These are phyloP conservation scores for Scytalidium sp. DNA, from an alignment of 2,329 filamentous ascomycete genomes.

Conservation along the genomic window DNA sequence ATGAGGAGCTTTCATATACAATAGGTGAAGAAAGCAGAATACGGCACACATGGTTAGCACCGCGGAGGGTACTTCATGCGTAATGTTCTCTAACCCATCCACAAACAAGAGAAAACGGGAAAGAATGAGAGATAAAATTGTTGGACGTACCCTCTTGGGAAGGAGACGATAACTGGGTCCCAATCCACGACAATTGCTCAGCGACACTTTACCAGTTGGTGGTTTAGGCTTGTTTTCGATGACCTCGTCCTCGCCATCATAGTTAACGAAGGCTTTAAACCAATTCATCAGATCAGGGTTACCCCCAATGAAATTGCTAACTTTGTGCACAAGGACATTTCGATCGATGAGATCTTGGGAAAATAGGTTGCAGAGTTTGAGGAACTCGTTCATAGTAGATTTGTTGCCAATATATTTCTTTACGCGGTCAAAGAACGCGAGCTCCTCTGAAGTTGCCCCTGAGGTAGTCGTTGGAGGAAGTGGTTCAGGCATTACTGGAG, in stretches of 20 bases:
- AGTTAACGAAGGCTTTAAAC: slow-evolving; percentile 81
- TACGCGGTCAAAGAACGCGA: slow-evolving; percentile 91
- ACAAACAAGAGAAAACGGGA: slow-evolving; percentile 1
- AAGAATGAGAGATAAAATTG: slow-evolving; percentile 6
- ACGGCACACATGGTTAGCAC: background rate
- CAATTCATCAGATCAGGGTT: slow-evolving; percentile 86
- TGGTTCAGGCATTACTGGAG: slow-evolving; percentile 84
- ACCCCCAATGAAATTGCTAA: slow-evolving; percentile 79
- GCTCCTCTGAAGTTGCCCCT: slow-evolving; percentile 78
- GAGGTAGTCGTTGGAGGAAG: slow-evolving; percentile 72
- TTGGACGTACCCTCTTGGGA: slow-evolving; percentile 68
- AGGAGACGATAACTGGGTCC: slow-evolving; percentile 93
- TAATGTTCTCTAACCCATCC: background rate
- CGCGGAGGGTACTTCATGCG: background rate
- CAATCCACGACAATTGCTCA: slow-evolving; percentile 93
- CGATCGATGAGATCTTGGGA: slow-evolving; percentile 90
- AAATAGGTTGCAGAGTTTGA: slow-evolving; percentile 96
- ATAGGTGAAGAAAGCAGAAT: background rate
- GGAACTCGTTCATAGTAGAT: slow-evolving; percentile 88
- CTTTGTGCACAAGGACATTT: slow-evolving; percentile 77
- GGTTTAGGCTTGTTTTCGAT: slow-evolving; percentile 76
- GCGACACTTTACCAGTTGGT: slow-evolving; percentile 77
- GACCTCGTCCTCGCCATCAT: slow-evolving; percentile 72
- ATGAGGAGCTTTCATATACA: background rate
- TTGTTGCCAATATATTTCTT: slow-evolving; percentile 97